Percentiles rank a stretch among this genome's conserved stretches.
phyloP scores from a whole-genome alignment of 2,329 filamentous ascomycete genomes.

The Penicillium sp. region DNA sequence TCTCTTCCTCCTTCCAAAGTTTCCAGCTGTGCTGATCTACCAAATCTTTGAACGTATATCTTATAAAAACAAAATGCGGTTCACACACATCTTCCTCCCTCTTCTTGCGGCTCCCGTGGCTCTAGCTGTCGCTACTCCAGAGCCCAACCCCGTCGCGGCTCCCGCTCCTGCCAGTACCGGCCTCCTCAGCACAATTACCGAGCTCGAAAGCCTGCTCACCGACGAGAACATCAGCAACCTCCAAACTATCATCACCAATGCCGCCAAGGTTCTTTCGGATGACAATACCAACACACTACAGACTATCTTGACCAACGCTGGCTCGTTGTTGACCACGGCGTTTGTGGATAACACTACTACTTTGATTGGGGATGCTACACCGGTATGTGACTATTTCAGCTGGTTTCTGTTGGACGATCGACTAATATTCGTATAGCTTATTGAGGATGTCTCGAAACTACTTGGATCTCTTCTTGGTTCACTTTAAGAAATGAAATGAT shows the following conservation, averaged over 20 bases:
- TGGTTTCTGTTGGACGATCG: background rate
- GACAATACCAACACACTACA: slow-evolving; percentile 25
- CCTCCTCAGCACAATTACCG: slow-evolving; percentile 26
- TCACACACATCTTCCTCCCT: slow-evolving; percentile 20
- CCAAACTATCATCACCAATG: slow-evolving; percentile 20
- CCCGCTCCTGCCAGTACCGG: slow-evolving; percentile 21
- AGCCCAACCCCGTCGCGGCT: slow-evolving; percentile 25
- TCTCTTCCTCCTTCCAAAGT: background rate
- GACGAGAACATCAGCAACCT: slow-evolving; percentile 21
- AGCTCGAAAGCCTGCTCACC: slow-evolving; percentile 18
- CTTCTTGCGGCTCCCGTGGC: slow-evolving; percentile 18
- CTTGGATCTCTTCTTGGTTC: slow-evolving; percentile 27
- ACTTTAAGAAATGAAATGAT: slow-evolving; percentile 9
- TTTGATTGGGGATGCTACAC: slow-evolving; percentile 34
- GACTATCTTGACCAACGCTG: slow-evolving; percentile 28
- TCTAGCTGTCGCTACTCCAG: slow-evolving; percentile 20
- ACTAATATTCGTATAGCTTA: slow-evolving; percentile 21
- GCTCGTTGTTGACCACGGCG: slow-evolving; percentile 24
- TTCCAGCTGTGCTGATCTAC: background rate
- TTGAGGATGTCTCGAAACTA: slow-evolving; percentile 31
- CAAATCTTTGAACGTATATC: background rate
- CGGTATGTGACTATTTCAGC: slow-evolving; percentile 21
- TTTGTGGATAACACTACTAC: slow-evolving; percentile 32
- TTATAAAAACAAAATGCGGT: slow-evolving; percentile 18
- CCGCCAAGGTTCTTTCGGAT: slow-evolving; percentile 23